phyloP scores from a whole-genome alignment of 2,329 filamentous ascomycete genomes.

The Sporothrix pallida region DNA sequence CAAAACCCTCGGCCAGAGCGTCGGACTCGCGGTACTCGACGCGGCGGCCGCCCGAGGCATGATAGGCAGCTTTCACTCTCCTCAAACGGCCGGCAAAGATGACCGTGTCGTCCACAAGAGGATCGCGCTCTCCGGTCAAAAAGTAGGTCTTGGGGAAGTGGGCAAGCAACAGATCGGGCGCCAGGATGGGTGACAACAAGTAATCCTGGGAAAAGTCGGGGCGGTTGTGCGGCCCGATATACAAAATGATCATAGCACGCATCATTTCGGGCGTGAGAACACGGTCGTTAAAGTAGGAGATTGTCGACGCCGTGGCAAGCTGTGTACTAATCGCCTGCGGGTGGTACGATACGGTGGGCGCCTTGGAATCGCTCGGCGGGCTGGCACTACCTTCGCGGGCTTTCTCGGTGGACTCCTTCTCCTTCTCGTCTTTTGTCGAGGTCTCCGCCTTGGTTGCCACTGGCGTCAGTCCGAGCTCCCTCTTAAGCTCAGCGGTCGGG shows the following conservation, averaged over 20 bases:
- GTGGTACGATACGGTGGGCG: slow-evolving; percentile 54
- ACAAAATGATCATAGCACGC: slow-evolving; percentile 98
- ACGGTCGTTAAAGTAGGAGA: slow-evolving; percentile 96
- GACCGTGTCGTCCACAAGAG: slow-evolving; percentile 93
- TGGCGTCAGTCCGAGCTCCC: not conserved
- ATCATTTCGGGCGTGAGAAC: slow-evolving; percentile 97
- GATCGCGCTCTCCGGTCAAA: slow-evolving; percentile 91
- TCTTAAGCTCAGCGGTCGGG: not conserved
- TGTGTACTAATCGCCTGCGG: slow-evolving; percentile 73
- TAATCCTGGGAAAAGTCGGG: slow-evolving; percentile 94
- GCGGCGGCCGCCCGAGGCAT: slow-evolving; percentile 59
- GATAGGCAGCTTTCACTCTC: slow-evolving; percentile 70
- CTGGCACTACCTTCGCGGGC: not conserved
- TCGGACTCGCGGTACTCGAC: slow-evolving; percentile 55
- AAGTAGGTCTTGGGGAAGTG: slow-evolving; percentile 95
- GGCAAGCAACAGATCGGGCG: slow-evolving; percentile 80
- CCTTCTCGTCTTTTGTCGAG: too few species aligned
- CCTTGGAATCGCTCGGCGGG: not conserved
- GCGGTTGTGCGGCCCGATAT: slow-evolving; percentile 90
- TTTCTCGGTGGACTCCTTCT: not conserved
- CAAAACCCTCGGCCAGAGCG: slow-evolving; percentile 60
- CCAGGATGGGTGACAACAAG: slow-evolving; percentile 85
- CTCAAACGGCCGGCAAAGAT: slow-evolving; percentile 91
- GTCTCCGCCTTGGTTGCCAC: not conserved
- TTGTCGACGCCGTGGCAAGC: slow-evolving; percentile 95